Base-by-base conservation (phyloP, 2,329 filamentous ascomycete species). In the Achaetomium macrosporum region DNA sequence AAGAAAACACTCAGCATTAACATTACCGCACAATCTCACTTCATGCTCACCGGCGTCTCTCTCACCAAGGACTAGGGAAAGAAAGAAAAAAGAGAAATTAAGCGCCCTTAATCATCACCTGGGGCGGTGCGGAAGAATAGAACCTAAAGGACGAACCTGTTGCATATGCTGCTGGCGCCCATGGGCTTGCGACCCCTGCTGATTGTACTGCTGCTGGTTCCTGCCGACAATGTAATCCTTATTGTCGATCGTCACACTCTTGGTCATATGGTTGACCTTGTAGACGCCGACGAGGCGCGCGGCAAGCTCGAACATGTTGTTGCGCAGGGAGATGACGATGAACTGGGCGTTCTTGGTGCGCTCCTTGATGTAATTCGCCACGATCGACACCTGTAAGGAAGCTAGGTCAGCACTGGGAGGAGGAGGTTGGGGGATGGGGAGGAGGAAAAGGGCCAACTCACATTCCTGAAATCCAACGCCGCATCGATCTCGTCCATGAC, bases 401-500 rank as follows among this genome's bases (percentile, higher is more conserved):
- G 15, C 1, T 12, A 12, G 3, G 41, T 45, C 15, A 47, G 43
- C n/a, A 42, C 5, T 36, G 39, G n/a, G 13, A 17, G 16, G 10
- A 25, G 33, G 20, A 31, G n/a, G 6, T 7, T n/a, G 7, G 1
- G 39, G n/a, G 15, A 42, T 29, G 35, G 16, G 12, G 20, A 8
- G 46, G 39, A 42, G 47, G 25, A n/a, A 31, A 39, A 11, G 10
- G 29, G n/a, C 19, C 42, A 12, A 83, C 88, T 85, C 67, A 95
- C 93, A 68, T 99, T 99, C 73, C 91, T 79, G 77, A 99, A 99
- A 75, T 99, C 93, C 73, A 99, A 73, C 30, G 93, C 93, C 19
- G 93, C 93, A 71, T 99, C 93, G 69, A 99, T 99, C 75, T 99
- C 93, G 72, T 99, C 93, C 93, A 99, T 99, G 64, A 99, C 93